phyloP scores from a whole-genome alignment of 345 rosid genomes.

The Eucalyptus regnans region DNA sequence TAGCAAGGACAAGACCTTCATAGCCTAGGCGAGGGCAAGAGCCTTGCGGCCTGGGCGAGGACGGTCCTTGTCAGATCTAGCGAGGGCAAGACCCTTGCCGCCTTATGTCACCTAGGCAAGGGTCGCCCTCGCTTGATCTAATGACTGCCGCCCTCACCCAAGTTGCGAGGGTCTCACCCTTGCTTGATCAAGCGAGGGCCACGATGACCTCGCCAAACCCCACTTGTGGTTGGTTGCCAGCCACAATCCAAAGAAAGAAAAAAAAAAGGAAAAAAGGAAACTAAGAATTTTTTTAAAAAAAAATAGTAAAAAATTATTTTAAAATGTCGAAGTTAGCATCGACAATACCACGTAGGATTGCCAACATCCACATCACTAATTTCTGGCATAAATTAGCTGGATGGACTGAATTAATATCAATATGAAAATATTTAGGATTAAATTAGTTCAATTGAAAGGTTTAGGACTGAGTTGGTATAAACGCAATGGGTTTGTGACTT shows the following conservation, averaged over 20 bases:
- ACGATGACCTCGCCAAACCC: rapidly evolving
- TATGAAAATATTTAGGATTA: too few relatives aligned
- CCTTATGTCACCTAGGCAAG: rapidly evolving
- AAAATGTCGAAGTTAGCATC: rapidly evolving
- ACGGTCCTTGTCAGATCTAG: rapidly evolving
- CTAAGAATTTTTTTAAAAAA: too few relatives aligned
- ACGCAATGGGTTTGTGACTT: rapidly evolving
- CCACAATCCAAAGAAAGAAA: too few relatives aligned
- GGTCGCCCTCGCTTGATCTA: too few relatives aligned
- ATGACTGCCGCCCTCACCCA: too few relatives aligned
- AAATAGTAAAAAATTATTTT: too few relatives aligned
- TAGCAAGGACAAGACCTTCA: too few relatives aligned
- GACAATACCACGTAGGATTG: rapidly evolving
- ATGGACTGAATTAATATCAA: too few relatives aligned
- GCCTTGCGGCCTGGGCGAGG: rapidly evolving
- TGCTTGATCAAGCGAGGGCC: rapidly evolving
- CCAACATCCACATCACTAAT: rapidly evolving
- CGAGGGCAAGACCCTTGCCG: rapidly evolving
- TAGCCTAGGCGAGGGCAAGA: too few relatives aligned
- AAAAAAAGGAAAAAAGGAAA: too few relatives aligned
- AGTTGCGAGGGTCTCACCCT: rapidly evolving
- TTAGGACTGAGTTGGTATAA: rapidly evolving
- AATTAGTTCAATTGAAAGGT: rapidly evolving
- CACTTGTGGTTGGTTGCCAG: rapidly evolving
- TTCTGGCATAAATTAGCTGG: rapidly evolving